Evolutionary conservation across 2,329 filamentous ascomycete genomes (phyloP).

Genomic region (Ampelomyces quisqualis): DNA sequence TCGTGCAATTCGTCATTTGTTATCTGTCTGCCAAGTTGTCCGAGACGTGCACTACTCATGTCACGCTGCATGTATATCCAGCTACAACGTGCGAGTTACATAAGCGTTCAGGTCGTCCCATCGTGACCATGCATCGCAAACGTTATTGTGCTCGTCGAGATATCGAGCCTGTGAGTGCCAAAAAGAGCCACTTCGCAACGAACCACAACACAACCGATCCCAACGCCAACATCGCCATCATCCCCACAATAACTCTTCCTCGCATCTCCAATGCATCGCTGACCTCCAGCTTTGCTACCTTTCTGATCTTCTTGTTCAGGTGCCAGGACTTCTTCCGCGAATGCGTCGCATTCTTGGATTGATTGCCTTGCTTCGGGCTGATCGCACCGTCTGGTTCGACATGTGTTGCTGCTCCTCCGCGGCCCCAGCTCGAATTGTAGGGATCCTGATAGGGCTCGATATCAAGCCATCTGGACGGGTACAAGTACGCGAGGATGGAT

Average conservation of each 20-base stretch:
- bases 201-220: slow-evolving; percentile 19
- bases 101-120: not conserved
- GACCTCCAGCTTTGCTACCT: slow-evolving; percentile 63
- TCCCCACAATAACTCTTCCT: slow-evolving; percentile 53
- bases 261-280: slow-evolving; percentile 64
- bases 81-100: not conserved
- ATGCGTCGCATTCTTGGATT: slow-evolving; percentile 5
- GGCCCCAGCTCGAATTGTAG: slow-evolving; percentile 28
- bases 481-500: slow-evolving; percentile 25
- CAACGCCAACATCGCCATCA: slow-evolving; percentile 44
- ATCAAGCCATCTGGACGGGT: slow-evolving; percentile 32
- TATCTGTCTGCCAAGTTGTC: not conserved
- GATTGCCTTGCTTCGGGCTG: slow-evolving; percentile 10
- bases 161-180: not conserved
- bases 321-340: slow-evolving; percentile 40
- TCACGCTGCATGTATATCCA: not conserved
- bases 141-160: not conserved
- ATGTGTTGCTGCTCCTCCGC: slow-evolving; percentile 15
- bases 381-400: slow-evolving; percentile 26
- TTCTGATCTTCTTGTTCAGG: slow-evolving; percentile 49
- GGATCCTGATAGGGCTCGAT: slow-evolving; percentile 50
- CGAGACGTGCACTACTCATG: not conserved
- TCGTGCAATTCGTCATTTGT: not conserved
- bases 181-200: slow-evolving; percentile 24
- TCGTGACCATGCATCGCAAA: not conserved